These are phyloP conservation scores for Daldinia caldariorum DNA, from an alignment of 495 filamentous ascomycete species.

Conservation along the genomic window DNA sequence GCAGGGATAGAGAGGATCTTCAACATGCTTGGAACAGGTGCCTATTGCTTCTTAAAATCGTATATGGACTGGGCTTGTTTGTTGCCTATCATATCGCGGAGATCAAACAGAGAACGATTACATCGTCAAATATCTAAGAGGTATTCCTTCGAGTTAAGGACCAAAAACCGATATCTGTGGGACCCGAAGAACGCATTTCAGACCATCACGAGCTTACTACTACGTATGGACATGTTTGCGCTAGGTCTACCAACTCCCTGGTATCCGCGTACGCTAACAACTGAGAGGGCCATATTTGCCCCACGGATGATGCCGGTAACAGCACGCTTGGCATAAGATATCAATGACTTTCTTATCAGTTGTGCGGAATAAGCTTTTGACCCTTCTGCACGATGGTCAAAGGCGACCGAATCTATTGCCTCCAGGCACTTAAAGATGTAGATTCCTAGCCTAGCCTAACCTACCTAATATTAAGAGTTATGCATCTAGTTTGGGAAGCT, in stretches of 20 bases:
- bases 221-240: conserved; percentile 44
- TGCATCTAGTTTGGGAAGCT: too few species aligned
- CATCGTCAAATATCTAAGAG: conserved; percentile 11
- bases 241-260: conserved; percentile 36
- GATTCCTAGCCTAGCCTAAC: too few species aligned
- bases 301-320: conserved; percentile 42
- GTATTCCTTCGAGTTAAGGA: conserved; percentile 6
- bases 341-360: conserved; percentile 40
- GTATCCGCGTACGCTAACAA: conserved; percentile 37
- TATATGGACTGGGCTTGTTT: conserved; percentile 21
- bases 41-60: neutral
- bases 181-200: conserved; percentile 19
- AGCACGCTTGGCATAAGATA: conserved; percentile 34
- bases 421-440: neutral
- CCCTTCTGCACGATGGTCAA: neutral
- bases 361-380: conserved; percentile 26
- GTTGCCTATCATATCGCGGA: conserved; percentile 12
- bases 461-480: too few species aligned
- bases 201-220: conserved; percentile 42
- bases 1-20: conserved; percentile 25
- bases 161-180: conserved; percentile 1
- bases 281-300: conserved; percentile 32
- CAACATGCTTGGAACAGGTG: conserved; percentile 35
- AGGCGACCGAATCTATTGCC: conserved; percentile 8
- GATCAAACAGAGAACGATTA: conserved; percentile 15